Evolutionary conservation across 768 basidiomycete species (phyloP).

Genomic region (Rhodotorula paludigena): DNA sequence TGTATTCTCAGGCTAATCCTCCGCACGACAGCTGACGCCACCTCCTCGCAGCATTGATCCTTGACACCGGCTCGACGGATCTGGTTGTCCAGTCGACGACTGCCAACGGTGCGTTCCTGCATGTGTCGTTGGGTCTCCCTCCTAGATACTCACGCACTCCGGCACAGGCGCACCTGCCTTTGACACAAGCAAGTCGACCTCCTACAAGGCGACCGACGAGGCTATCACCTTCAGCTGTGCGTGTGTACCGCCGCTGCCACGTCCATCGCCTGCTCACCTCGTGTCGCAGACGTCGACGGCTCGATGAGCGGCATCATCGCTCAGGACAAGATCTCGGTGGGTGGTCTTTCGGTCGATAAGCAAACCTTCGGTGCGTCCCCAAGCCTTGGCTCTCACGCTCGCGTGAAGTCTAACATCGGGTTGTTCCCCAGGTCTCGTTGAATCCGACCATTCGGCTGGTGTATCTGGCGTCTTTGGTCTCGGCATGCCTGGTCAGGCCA

Average conservation of each 20-base stretch:
- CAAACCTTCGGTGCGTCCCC: constrained; percentile 6
- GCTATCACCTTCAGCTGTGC: not conserved
- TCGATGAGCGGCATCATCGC: not conserved
- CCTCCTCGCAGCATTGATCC: not conserved
- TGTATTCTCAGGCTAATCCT: not conserved
- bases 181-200: not conserved
- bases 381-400: not conserved
- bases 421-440: not conserved
- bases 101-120: not conserved
- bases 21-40: not conserved
- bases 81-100: not conserved
- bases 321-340: constrained; percentile 7
- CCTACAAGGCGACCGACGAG: not conserved
- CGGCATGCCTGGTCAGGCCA: not conserved
- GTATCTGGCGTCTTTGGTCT: not conserved
- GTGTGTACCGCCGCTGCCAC: not conserved
- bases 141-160: not conserved
- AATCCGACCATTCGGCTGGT: not conserved
- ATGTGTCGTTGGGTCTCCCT: not conserved
- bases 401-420: not conserved
- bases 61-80: constrained; percentile 20
- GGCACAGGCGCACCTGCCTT: not conserved
- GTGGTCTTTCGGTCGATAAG: not conserved
- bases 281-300: not conserved
- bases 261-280: too few relatives aligned